phyloP scores from a whole-genome alignment of 139 green algal species.

The Chlamydomonas schloesseri region DNA sequence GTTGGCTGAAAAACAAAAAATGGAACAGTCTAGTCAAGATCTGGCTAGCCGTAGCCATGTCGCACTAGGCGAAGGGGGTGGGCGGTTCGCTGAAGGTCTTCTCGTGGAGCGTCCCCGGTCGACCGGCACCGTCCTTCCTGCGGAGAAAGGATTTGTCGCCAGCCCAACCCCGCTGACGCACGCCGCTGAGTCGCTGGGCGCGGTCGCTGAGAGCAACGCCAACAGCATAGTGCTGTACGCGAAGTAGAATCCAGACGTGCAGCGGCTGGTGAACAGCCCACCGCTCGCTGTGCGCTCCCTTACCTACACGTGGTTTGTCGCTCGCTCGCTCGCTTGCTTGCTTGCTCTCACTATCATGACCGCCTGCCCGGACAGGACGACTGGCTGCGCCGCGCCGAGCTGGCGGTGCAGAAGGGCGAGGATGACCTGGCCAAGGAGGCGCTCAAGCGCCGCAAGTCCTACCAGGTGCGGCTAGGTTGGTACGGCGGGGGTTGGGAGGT shows the following conservation, averaged over 20 bases:
- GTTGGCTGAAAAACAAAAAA: too few species aligned
- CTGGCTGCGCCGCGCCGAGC: conserved; percentile 93
- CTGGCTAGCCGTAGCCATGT: not conserved
- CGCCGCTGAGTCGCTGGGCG: conserved; percentile 7
- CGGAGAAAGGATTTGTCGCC: not conserved
- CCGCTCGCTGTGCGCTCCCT: too few species aligned
- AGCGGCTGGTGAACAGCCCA: conserved; percentile 42
- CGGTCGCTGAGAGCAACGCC: conserved; percentile 25
- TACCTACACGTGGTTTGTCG: too few species aligned
- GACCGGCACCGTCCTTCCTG: not conserved
- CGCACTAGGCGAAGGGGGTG: not conserved
- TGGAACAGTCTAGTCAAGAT: not conserved
- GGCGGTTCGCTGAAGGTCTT: not conserved
- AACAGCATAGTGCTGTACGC: conserved; percentile 43
- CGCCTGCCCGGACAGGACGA: too few species aligned
- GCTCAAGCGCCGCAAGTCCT: conserved; percentile 89
- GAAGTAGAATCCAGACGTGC: conserved; percentile 49
- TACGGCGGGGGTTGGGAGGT: too few species aligned
- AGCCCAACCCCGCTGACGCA: not conserved
- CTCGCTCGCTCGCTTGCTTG: too few species aligned
- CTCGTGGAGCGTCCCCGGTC: not conserved
- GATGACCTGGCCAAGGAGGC: conserved; percentile 97
- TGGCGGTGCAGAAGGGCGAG: conserved; percentile 96
- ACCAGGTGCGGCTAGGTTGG: conserved; percentile 80
- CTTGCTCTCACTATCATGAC: too few species aligned